Evolutionary conservation across 2,329 filamentous ascomycete genomes (phyloP), one percentile per base, ranked within the genome.

Genomic region (Alternaria triticimaculans): DNA sequence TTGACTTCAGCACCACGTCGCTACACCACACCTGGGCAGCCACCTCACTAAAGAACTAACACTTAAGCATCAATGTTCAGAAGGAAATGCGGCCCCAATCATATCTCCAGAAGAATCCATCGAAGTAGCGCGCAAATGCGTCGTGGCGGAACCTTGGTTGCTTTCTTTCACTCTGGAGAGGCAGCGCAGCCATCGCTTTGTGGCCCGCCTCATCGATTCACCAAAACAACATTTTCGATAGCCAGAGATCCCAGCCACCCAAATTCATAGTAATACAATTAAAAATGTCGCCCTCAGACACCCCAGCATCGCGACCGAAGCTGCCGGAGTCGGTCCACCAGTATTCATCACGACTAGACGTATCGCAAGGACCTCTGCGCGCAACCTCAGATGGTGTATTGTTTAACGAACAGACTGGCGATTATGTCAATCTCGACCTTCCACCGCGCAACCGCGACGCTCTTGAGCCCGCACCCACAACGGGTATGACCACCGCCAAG

Each of bases 341-440:
- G 3, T 64, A 45, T 23, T 21, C 43, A 15, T 60, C 54, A 6
- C 15, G 23, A n/a, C 59, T 58, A 11, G 63, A 68, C 41, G 10
- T 6, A n/a, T 30, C 20, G 7, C 20, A 50, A 8, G 60, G 60
- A 6, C 43, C 55, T 3, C 57, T 63, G 6, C 50, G 58, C 8
- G 57, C 58, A 9, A 62, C 58, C 8, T 28, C 60, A 25, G 60
- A 67, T 18, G 54, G 64, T 18, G 49, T 57, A 2, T 23, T 69
- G 21, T 20, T 62, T 7, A 20, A 58, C 1, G 65, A 69, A 43
- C 54, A 50, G 4, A 62, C 67, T 8, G 60, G 60, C 15, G 53
- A 64, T 33, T 62, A 61, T 44, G 23, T 69, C n/a, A n/a, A 62
- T 9, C 60, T 67, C 23, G 58, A 58, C 3, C 54, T 37, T 4